Evolutionary conservation across 768 basidiomycete species (phyloP), one percentile per base, ranked within the genome.

Genomic region (Podaxis carcinomalis): DNA sequence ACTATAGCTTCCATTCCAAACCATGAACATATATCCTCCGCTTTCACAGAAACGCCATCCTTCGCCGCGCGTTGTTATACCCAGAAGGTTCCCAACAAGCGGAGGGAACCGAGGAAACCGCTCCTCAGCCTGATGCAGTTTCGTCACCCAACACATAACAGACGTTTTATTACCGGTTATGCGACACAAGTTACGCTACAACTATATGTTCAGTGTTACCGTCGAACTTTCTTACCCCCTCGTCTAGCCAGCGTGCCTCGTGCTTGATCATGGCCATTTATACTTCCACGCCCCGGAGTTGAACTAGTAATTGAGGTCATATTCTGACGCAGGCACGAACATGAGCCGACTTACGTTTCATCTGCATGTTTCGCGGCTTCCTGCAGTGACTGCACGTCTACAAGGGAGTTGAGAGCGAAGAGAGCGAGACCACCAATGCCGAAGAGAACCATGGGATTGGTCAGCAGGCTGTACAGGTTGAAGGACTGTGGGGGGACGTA

Each of bases 371-470:
- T 61, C 36, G 52, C 59, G 3, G 59, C 59, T 39, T 61, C 59
- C 25, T 61, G 59, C 35, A 61, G 11, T 19, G 59, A 52, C 7
- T 61, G 51, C 4, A 61, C 59, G 10, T 61, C 59, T 5, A 61
- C 59, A 21, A 61, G 59, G 44, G 59, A 61, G 39, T 61, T 61
- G 5, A 61, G 14, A 13, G 59, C 59, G 14, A 61, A 49, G 10
- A 61, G 40, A 9, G 19, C 82, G 53, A 73, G 75, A 39, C 81
- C 90, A 49, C 81, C 87, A 64, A 81, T 72, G 32, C 84, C 78
- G 85, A 90, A 89, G 70, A 93, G 73, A 80, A 90, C 89, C 91
- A 93, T 92, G 5, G 91, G 91, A 68, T 85, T 93, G 60, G 87
- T 83, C 67, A 93, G 77, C 88, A 93, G 92, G 56, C 77, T 83